Percentiles rank a stretch among this genome's conserved stretches.
These are phyloP conservation scores for Oenanthe javanica DNA, from an alignment of 140 eudicot genomes.

Conservation along the genomic window DNA sequence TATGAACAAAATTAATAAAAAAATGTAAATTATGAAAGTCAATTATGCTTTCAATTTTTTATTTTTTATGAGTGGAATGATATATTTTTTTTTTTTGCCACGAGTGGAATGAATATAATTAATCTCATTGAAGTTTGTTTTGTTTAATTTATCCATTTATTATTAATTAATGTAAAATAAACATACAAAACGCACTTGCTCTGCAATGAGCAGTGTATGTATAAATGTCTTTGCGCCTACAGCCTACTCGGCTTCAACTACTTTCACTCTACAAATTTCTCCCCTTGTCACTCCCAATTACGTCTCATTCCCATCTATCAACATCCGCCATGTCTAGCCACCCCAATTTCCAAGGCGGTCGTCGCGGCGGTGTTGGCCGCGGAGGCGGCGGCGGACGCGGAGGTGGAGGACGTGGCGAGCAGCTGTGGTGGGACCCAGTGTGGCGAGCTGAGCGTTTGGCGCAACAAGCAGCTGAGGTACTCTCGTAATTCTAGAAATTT, in stretches of 20 bases:
- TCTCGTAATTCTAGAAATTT: not conserved
- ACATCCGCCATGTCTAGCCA: slow-evolving; percentile 60
- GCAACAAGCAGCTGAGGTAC: slow-evolving; percentile 66
- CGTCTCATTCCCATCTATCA: slow-evolving; percentile 2
- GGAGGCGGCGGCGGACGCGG: slow-evolving; percentile 50
- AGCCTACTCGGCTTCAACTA: not conserved
- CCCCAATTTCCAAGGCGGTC: slow-evolving; percentile 70
- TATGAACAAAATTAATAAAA: too few species aligned
- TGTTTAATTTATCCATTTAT: too few species aligned
- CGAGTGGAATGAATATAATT: too few species aligned
- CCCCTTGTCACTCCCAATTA: not conserved
- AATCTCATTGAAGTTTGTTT: too few species aligned
- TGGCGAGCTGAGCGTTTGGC: slow-evolving; percentile 88
- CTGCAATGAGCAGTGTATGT: too few species aligned
- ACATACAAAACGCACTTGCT: too few species aligned
- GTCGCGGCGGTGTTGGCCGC: slow-evolving; percentile 54
- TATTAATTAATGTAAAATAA: too few species aligned
- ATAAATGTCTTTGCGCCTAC: not conserved
- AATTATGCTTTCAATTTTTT: too few species aligned
- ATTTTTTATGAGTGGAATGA: too few species aligned
- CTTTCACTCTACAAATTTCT: not conserved
- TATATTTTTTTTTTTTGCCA: too few species aligned
- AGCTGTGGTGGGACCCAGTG: slow-evolving; percentile 98
- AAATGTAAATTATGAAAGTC: too few species aligned
- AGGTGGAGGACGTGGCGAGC: slow-evolving; percentile 71